These are phyloP conservation scores for Jackrogersella minutella DNA, from an alignment of 495 filamentous ascomycete species.

Conservation along the genomic window DNA sequence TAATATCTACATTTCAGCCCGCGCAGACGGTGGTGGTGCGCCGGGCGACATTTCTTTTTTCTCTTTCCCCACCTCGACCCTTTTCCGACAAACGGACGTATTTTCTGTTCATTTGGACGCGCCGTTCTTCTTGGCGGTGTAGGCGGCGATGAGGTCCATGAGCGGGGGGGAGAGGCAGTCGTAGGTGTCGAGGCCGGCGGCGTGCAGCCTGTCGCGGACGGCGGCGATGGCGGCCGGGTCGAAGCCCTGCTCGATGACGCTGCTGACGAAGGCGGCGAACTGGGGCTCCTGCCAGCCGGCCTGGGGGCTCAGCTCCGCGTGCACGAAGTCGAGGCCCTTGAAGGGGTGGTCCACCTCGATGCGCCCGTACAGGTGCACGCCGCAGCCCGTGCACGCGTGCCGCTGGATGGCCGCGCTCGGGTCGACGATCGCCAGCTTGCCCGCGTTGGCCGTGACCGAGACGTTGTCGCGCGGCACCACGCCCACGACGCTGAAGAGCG, in stretches of 20 bases:
- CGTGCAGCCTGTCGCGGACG: conserved; percentile 57
- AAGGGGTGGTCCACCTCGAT: conserved; percentile 69
- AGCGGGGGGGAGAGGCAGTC: conserved; percentile 63
- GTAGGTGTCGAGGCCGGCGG: conserved; percentile 61
- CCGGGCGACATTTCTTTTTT: background rate
- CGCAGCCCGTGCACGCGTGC: conserved; percentile 64
- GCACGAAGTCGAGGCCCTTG: conserved; percentile 69
- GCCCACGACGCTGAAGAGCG: conserved; percentile 67
- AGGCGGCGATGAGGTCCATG: conserved; percentile 67
- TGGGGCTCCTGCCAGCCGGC: conserved; percentile 70
- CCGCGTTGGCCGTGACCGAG: conserved; percentile 57
- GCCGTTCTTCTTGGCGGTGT: conserved; percentile 57
- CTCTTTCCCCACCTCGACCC: background rate
- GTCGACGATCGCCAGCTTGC: conserved; percentile 64
- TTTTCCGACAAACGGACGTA: too few relatives aligned
- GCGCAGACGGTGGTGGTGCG: background rate
- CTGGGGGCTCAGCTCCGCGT: conserved; percentile 63
- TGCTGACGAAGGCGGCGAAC: conserved; percentile 67
- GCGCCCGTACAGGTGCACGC: conserved; percentile 64
- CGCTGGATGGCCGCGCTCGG: conserved; percentile 62
- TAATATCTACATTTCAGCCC: too few relatives aligned
- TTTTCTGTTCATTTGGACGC: conserved; percentile 14
- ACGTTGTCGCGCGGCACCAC: conserved; percentile 60
- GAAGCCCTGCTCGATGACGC: conserved; percentile 69
- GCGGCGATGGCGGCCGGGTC: conserved; percentile 59